Conservation (phyloP, 2,329 filamentous ascomycete genomes). For the Aspergillus sp. region DNA sequence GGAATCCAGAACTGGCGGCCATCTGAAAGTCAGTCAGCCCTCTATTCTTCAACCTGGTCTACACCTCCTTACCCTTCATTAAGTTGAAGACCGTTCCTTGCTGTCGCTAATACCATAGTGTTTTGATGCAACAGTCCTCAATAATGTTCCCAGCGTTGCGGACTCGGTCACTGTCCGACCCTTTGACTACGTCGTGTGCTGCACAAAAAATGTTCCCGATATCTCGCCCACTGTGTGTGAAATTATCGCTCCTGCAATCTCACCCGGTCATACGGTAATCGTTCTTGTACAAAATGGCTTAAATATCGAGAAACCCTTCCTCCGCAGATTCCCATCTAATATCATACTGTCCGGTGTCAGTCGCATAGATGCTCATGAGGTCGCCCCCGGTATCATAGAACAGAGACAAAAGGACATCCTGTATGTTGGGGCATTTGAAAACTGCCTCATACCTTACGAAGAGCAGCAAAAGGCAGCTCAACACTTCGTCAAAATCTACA, state of each 20-base stretch:
- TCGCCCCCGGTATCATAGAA: slow-evolving; percentile 49
- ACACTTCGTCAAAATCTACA: slow-evolving; percentile 54
- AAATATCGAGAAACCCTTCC: slow-evolving; percentile 61
- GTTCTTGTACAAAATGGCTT: slow-evolving; percentile 58
- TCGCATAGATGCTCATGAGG: slow-evolving; percentile 56
- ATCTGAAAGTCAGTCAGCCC: slow-evolving; percentile 31
- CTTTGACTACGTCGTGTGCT: slow-evolving; percentile 60
- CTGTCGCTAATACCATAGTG: too few relatives aligned
- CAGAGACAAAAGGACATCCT: slow-evolving; percentile 57
- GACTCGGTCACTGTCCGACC: not conserved
- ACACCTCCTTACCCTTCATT: too few relatives aligned
- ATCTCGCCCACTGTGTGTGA: slow-evolving; percentile 51
- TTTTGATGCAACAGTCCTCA: slow-evolving; percentile 41
- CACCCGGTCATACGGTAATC: too few relatives aligned
- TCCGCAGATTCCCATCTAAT: slow-evolving; percentile 53
- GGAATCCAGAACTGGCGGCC: slow-evolving; percentile 53
- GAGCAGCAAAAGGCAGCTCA: slow-evolving; percentile 10
- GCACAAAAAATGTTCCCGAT: slow-evolving; percentile 64
- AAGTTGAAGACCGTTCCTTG: too few relatives aligned
- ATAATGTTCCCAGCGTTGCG: slow-evolving; percentile 50
- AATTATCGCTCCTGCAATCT: slow-evolving; percentile 51
- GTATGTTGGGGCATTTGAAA: slow-evolving; percentile 53
- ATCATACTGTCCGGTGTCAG: slow-evolving; percentile 56
- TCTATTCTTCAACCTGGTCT: not conserved
- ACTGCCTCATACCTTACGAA: slow-evolving; percentile 7